Percentiles rank a stretch among this genome's conserved stretches.
phyloP scores from a whole-genome alignment of 371 early-diverging fungal genomes.

The Lichtheimia ramosa region DNA sequence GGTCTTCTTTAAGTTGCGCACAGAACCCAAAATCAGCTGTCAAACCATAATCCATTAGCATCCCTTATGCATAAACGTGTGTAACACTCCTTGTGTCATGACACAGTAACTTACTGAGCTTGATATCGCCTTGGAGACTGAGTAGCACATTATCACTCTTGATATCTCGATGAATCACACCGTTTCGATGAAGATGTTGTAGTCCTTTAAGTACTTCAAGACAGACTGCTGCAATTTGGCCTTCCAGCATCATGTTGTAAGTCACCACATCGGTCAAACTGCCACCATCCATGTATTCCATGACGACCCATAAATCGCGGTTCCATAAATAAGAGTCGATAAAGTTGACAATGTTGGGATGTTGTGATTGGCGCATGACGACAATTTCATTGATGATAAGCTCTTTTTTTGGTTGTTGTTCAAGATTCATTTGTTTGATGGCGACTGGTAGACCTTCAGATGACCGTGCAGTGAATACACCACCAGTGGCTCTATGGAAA shows the following conservation, averaged over 20 bases:
- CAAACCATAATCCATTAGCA: no score
- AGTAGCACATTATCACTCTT: slow-evolving; percentile 96
- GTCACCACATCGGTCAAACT: slow-evolving; percentile 92
- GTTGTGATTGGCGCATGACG: slow-evolving; percentile 87
- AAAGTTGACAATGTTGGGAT: slow-evolving; percentile 95
- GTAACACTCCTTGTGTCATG: neutral
- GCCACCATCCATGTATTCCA: slow-evolving; percentile 99
- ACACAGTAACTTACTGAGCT: slow-evolving; percentile 68
- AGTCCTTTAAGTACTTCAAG: slow-evolving; percentile 90
- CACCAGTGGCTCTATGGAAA: slow-evolving; percentile 84
- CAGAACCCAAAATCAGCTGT: slow-evolving; percentile 96
- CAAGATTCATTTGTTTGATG: slow-evolving; percentile 96
- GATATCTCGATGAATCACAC: slow-evolving; percentile 97
- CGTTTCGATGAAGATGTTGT: slow-evolving; percentile 89
- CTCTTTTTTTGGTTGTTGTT: slow-evolving; percentile 95
- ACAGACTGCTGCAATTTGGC: slow-evolving; percentile 93
- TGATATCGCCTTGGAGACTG: slow-evolving; percentile 85
- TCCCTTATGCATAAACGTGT: neutral
- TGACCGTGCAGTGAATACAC: slow-evolving; percentile 86
- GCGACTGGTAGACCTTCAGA: slow-evolving; percentile 73
- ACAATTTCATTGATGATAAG: slow-evolving; percentile 95
- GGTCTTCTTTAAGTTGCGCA: slow-evolving; percentile 82
- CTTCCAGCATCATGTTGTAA: slow-evolving; percentile 91
- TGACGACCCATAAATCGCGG: slow-evolving; percentile 92
- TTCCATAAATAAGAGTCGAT: slow-evolving; percentile 90